These are phyloP conservation scores for Fusarium agapanthi DNA, from an alignment of 2,329 filamentous ascomycete species.

Conservation along the genomic window DNA sequence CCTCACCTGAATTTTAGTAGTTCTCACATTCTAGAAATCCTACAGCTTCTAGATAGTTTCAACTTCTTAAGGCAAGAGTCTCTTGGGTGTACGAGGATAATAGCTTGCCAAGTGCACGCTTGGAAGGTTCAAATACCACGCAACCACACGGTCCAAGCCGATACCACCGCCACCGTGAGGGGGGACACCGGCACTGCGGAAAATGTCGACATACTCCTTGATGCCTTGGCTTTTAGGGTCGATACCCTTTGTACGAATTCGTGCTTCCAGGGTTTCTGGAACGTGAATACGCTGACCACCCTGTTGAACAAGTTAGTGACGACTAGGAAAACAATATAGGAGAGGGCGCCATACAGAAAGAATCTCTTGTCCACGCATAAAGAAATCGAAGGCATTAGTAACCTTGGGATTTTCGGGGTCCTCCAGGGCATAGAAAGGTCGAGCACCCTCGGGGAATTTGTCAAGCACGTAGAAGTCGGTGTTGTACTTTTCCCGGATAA, in stretches of 20 bases:
- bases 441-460: slow-evolving; percentile 89
- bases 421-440: slow-evolving; percentile 92
- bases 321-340: neutral
- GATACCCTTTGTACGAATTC: slow-evolving; percentile 81
- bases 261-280: slow-evolving; percentile 76
- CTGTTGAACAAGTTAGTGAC: neutral
- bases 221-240: slow-evolving; percentile 79
- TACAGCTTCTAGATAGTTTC: neutral
- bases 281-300: slow-evolving; percentile 90
- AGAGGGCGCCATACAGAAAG: slow-evolving; percentile 64
- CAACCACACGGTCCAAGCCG: slow-evolving; percentile 86
- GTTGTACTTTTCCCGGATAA: slow-evolving; percentile 87
- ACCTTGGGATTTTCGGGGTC: slow-evolving; percentile 70
- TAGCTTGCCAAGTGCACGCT: slow-evolving; percentile 66
- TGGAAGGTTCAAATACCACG: slow-evolving; percentile 67
- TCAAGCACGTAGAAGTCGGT: slow-evolving; percentile 98
- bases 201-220: slow-evolving; percentile 89
- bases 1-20: slow-evolving; percentile 7
- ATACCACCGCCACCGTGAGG: slow-evolving; percentile 91
- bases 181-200: slow-evolving; percentile 83
- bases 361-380: slow-evolving; percentile 92
- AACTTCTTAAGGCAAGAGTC: slow-evolving; percentile 57
- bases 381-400: slow-evolving; percentile 80
- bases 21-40: neutral
- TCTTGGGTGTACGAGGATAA: slow-evolving; percentile 69